Base-by-base conservation (phyloP, 2,329 filamentous ascomycete genomes). In the Aaosphaeria pasadenensis region DNA sequence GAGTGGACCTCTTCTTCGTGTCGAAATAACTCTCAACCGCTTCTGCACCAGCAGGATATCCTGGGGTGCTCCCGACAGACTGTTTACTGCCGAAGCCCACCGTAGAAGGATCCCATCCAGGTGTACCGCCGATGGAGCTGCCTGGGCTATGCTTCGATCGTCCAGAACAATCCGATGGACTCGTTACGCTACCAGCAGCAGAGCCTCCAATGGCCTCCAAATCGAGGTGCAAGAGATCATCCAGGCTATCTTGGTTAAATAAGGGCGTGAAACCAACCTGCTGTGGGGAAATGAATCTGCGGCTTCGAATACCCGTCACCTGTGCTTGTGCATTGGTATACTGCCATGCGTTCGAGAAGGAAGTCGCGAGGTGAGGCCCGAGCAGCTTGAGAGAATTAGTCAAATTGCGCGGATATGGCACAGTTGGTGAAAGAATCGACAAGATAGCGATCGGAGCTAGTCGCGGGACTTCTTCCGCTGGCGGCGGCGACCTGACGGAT, bases 361-460 rank as follows among this genome's bases (percentile, higher is more conserved):
- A 91, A 1, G 90, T 94, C 1, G 94, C 94, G 48, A 97, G 78
- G 66, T 96, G 91, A 4, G 91, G 90, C 41, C 89, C 89, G 6
- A 99, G 78, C 51, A 90, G 81, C 52, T 88, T 85, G n/a, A 97
- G 75, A 1, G 91, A 95, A 58, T 88, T 84, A 43, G 89, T 83
- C 11, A 96, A 75, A 57, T 89, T 95, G 3, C 86, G 82, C 17
- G 92, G 92, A 64, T 96, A 99, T 0, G 94, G 92, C 42, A 96
- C 92, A 11, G 91, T 82, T 3, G 90, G 83, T 48, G 88, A 92
- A 32, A 96, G 72, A 30, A 97, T 85, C 0, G 94, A 97, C 9
- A 99, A 73, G 45, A 99, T 90, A 6, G 92, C 94, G 59, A 97
- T 92, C 0, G 94, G 94, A 2, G 85, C 81, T 50, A 81, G 80